Evolutionary conservation across 1,284 basidiomycete genomes (phyloP).

Genomic region (Phenoliferia sp.): DNA sequence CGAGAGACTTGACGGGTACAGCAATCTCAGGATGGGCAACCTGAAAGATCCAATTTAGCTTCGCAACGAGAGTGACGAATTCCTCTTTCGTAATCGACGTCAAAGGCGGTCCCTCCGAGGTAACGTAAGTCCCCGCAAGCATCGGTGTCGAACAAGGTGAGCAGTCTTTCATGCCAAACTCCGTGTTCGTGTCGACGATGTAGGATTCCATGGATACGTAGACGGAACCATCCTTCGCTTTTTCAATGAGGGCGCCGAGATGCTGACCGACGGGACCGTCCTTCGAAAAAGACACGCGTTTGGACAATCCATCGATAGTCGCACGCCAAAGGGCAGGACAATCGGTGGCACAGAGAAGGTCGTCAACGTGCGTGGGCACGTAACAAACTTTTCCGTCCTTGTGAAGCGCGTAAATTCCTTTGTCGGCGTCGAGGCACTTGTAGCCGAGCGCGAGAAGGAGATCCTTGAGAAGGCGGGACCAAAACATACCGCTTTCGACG

Average conservation of each 20-base stretch:
- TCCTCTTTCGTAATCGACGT: not conserved
- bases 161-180: not conserved
- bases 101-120: not conserved
- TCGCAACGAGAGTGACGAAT: not conserved
- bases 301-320: not conserved
- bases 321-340: not conserved
- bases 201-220: not conserved
- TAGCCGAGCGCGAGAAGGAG: not conserved
- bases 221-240: not conserved
- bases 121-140: not conserved
- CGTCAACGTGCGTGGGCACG: not conserved
- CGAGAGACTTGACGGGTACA: not conserved
- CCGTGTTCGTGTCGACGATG: not conserved
- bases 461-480: not conserved
- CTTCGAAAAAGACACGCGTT: not conserved
- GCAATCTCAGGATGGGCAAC: not conserved
- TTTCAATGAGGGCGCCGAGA: not conserved
- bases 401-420: not conserved
- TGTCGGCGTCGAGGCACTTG: not conserved
- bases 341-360: not conserved
- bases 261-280: not conserved
- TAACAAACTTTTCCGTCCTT: not conserved
- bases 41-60: not conserved
- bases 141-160: not conserved
- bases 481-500: not conserved